These are phyloP conservation scores for Hyaloscypha bicolor DNA, from an alignment of 495 filamentous ascomycete species.

Conservation along the genomic window DNA sequence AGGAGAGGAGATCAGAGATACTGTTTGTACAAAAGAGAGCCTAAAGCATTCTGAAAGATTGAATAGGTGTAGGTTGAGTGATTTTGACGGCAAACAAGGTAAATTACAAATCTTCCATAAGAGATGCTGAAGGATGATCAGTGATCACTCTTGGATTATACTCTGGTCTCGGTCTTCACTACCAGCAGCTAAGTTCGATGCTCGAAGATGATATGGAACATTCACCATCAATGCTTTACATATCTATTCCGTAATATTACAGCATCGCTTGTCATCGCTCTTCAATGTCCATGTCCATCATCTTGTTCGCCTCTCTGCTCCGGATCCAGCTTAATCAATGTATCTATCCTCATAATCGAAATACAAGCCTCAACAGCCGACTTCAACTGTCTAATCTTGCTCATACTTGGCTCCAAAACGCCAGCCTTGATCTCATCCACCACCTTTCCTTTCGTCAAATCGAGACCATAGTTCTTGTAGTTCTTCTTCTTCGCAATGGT, in stretches of 20 bases:
- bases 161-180: neutral
- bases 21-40: constrained; percentile 35
- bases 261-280: constrained; percentile 23
- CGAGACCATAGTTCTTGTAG: constrained; percentile 97
- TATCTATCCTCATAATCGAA: constrained; percentile 99
- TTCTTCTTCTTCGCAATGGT: constrained; percentile 87
- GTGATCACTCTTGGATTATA: neutral
- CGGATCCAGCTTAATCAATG: constrained; percentile 96
- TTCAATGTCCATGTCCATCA: constrained; percentile 71
- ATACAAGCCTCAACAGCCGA: constrained; percentile 98
- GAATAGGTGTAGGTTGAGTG: neutral
- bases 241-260: constrained; percentile 32
- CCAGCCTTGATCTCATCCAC: constrained; percentile 93
- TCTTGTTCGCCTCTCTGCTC: constrained; percentile 76
- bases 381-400: constrained; percentile 98
- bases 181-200: neutral
- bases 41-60: constrained; percentile 21
- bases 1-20: constrained; percentile 13
- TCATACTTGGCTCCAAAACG: constrained; percentile 95
- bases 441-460: constrained; percentile 87
- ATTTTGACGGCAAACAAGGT: neutral
- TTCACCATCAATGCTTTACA: constrained; percentile 27
- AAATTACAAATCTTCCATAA: neutral
- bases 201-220: neutral
- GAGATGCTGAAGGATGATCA: neutral